Percentiles rank a stretch among this genome's conserved stretches.
Conservation (phyloP, 441 rosid species). For the Erodium moschatum region DNA sequence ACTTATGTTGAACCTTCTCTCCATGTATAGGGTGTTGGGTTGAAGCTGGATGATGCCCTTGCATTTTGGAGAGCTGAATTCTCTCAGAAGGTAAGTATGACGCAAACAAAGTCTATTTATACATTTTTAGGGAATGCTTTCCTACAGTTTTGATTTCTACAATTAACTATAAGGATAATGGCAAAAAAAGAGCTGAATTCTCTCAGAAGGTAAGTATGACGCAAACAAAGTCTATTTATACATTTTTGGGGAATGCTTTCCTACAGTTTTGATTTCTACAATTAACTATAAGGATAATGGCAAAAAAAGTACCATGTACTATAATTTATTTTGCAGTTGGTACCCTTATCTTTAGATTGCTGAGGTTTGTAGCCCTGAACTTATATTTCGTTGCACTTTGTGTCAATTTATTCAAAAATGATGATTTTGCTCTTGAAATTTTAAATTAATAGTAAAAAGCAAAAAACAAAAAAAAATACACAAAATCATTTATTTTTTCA, state of each 20-base stretch:
- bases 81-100: slow-evolving; percentile 53
- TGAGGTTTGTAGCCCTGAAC: too few relatives aligned
- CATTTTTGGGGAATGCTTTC: not conserved
- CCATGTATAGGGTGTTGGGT: slow-evolving; percentile 66
- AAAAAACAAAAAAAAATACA: too few relatives aligned
- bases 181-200: slow-evolving; percentile 59
- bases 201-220: slow-evolving; percentile 51
- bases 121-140: not conserved
- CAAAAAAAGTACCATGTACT: too few relatives aligned
- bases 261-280: not conserved
- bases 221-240: not conserved
- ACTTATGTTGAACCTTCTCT: not conserved
- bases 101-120: not conserved
- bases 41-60: slow-evolving; percentile 48
- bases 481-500: too few relatives aligned
- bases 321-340: too few relatives aligned
- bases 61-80: slow-evolving; percentile 87
- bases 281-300: too few relatives aligned
- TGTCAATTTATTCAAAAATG: too few relatives aligned
- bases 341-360: too few relatives aligned
- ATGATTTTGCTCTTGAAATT: too few relatives aligned
- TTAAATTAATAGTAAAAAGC: too few relatives aligned
- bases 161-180: not conserved
- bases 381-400: too few relatives aligned
- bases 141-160: not conserved